Base-by-base conservation (phyloP, 495 filamentous ascomycete species). In the Halenospora varia region DNA sequence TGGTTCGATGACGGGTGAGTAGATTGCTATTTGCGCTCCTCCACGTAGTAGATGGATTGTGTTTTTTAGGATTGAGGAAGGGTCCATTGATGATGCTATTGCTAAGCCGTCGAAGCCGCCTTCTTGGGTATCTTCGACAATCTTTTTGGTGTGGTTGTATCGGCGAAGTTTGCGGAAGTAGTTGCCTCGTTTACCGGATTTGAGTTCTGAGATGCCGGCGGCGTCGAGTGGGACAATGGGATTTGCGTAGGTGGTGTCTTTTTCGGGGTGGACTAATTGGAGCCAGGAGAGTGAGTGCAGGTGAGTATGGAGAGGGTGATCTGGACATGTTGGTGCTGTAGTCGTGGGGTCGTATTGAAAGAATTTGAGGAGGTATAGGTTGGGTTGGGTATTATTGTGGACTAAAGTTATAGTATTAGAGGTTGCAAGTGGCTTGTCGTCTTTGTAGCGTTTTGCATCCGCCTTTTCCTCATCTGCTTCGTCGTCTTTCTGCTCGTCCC, bases 211-310 rank as follows among this genome's bases (percentile, higher is more conserved):
- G 9, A 97, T 71, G 4, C 72, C 75, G 18, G 81, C 78, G 0
- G 80, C 72, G 0, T 84, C 59, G 6, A 84, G 69, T 0, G 63
- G 56, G 1, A 82, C 72, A 0, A 87, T 81, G 23, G 87, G 82
- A 10, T 77, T 74, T 9, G 76, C 65, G 65, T 92, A 92, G 10
- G 86, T 82, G 3, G 77, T 77, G 70, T 97, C 94, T 0, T 77
- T 66, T 24, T 78, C 68, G 0, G 94, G 94, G 41, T 87, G 77
- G 18, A 96, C 70, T 17, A 98, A 79, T 72, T 96, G 92, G 1
- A 98, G 79, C 91, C 92, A 97, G 42, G 88, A 90, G 40, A 96
- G 73, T 0, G 84, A 82, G 67, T 90, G 88, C 22, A 98, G 84
- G 68, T 93, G 87, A 17, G 79, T 84, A 71, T 84, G 77, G 3